These are phyloP conservation scores for Suillus placidus DNA, from an alignment of 768 basidiomycete species.

Conservation along the genomic window DNA sequence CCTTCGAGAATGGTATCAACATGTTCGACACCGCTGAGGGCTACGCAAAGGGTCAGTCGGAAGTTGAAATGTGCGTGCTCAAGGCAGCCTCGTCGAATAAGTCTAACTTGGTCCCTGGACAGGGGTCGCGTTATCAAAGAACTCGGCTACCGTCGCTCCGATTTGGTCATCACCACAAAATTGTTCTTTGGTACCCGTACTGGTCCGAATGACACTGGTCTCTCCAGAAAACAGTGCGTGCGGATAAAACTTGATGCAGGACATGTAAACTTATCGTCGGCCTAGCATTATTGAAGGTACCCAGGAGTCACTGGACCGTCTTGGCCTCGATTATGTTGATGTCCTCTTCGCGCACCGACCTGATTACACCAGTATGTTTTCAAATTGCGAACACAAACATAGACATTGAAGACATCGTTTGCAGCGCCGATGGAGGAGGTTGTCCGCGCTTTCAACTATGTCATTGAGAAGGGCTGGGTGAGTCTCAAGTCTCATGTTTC, in stretches of 20 bases:
- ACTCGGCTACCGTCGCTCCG: conserved; percentile 50
- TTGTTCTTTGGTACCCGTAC: conserved; percentile 56
- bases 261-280: neutral
- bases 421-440: conserved; percentile 53
- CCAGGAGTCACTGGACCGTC: conserved; percentile 50
- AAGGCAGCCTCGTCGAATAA: neutral
- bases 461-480: conserved; percentile 53
- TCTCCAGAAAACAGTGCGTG: conserved; percentile 37
- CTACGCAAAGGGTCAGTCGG: conserved; percentile 50
- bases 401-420: conserved; percentile 7
- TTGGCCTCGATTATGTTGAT: conserved; percentile 58
- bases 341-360: conserved; percentile 53
- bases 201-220: conserved; percentile 46
- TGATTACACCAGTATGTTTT: conserved; percentile 37
- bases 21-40: conserved; percentile 52
- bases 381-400: neutral
- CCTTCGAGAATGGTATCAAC: conserved; percentile 56
- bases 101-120: neutral
- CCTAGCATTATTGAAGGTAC: conserved; percentile 57
- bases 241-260: neutral
- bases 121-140: conserved; percentile 59
- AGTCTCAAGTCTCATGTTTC: conserved; percentile 4
- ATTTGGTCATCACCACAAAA: conserved; percentile 59
- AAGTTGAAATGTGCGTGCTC: conserved; percentile 51
- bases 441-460: conserved; percentile 59